Evolutionary conservation across 2,329 filamentous ascomycete species (phyloP).

Genomic region (Aureobasidium sp.): DNA sequence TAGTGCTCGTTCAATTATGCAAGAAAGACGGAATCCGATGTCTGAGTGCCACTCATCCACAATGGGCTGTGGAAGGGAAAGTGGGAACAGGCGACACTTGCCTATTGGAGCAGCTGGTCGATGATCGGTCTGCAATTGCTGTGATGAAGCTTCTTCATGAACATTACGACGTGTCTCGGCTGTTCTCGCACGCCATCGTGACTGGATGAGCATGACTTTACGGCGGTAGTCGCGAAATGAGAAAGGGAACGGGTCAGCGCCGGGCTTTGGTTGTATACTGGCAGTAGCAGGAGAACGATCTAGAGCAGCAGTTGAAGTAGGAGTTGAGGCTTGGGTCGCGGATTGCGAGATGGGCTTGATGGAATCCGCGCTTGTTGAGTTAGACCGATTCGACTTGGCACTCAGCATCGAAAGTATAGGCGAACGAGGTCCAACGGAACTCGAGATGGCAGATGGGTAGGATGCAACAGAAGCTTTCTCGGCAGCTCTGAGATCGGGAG

Average conservation of each 20-base stretch:
- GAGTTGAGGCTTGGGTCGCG: background rate
- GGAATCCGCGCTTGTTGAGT: background rate
- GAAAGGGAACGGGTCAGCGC: background rate
- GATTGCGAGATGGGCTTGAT: background rate
- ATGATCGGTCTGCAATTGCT: background rate
- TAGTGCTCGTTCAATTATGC: slow-evolving; percentile 61
- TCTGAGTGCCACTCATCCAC: slow-evolving; percentile 64
- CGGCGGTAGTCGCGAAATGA: slow-evolving; percentile 28
- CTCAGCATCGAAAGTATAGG: slow-evolving; percentile 9
- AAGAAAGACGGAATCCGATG: slow-evolving; percentile 65
- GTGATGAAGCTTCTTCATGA: background rate
- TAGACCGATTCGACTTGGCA: background rate
- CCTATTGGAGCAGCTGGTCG: slow-evolving; percentile 4
- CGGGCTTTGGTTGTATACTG: background rate
- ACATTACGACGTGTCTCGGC: background rate
- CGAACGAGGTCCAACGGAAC: slow-evolving; percentile 3
- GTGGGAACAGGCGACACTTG: slow-evolving; percentile 14
- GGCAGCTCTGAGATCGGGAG: background rate
- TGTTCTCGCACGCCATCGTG: slow-evolving; percentile 24
- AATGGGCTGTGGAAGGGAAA: slow-evolving; percentile 52
- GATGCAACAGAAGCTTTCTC: slow-evolving; percentile 4
- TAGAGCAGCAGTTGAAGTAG: background rate
- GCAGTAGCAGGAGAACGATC: background rate
- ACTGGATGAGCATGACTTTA: slow-evolving; percentile 27
- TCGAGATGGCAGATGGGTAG: background rate